A percentile compares a stretch with the other conserved stretches of the same genome.
These are phyloP conservation scores for Coniella vitis DNA, from an alignment of 2,329 filamentous ascomycete species.

Conservation along the genomic window DNA sequence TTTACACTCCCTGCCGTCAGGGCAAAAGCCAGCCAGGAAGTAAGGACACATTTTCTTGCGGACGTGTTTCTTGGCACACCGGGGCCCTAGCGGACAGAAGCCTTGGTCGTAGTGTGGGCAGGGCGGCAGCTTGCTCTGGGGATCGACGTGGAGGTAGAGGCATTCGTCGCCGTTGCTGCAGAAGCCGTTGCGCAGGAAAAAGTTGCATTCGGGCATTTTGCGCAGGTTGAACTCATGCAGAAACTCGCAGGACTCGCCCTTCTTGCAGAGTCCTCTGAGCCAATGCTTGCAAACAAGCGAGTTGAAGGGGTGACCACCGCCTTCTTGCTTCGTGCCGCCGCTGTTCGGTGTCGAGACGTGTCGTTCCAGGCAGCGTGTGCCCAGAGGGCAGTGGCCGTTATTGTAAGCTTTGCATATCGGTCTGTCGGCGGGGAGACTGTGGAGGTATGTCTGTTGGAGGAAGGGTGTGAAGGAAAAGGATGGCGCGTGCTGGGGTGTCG, in stretches of 20 bases:
- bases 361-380: conserved; percentile 76
- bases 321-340: conserved; percentile 23
- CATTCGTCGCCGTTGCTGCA: conserved; percentile 97
- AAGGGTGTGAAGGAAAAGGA: conserved; percentile 83
- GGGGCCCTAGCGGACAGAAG: conserved; percentile 85
- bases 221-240: conserved; percentile 97
- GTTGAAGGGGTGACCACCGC: conserved; percentile 49
- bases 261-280: conserved; percentile 94
- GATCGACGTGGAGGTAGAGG: conserved; percentile 83
- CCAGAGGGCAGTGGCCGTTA: conserved; percentile 79
- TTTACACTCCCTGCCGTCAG: conserved; percentile 68
- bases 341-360: conserved; percentile 45
- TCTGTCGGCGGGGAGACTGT: conserved; percentile 70
- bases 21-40: conserved; percentile 92
- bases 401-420: conserved; percentile 83
- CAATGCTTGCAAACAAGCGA: conserved; percentile 97
- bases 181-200: conserved; percentile 87
- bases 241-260: conserved; percentile 94
- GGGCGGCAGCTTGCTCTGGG: conserved; percentile 68
- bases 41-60: conserved; percentile 73
- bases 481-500: conserved; percentile 41
- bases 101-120: conserved; percentile 92
- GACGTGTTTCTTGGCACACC: conserved; percentile 84
- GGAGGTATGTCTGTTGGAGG: conserved; percentile 74
- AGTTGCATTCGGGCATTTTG: conserved; percentile 98